Evolutionary conservation across 2,329 filamentous ascomycete genomes (phyloP), one percentile per base, ranked within the genome.

Genomic region (Escovopsis sp.): DNA sequence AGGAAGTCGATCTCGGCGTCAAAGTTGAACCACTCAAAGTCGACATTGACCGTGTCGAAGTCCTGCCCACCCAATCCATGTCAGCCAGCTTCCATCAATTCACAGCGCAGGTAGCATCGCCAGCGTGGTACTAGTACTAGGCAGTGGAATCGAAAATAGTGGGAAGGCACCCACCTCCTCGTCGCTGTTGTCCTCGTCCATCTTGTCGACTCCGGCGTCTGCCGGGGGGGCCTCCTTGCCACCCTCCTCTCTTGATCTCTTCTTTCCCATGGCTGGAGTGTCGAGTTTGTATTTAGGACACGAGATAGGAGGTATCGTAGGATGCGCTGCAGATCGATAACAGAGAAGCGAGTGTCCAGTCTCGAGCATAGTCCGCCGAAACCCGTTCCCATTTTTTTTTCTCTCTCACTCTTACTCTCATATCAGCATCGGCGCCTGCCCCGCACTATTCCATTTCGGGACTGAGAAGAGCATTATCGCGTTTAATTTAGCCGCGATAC

Each of bases 21-120:
- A 48, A 89, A 94, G 64, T 95, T 93, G 68, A 96, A 98, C 84
- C 87, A 96, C 67, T 98, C 91, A 56, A 98, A 98, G 51, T 96
- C 89, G 45, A 96, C 87, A 58, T 96, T 82, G 50, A 98, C 78
- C 60, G 89, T 82, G 58, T 94, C 84, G 56, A 87, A 82, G 55
- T 94, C 85, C 85, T 94, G 43, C 6, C 33, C 15, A 15, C 15
- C 15, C 15, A 2, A 23, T 23, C 23, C 26, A 23, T 36, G 43
- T 50, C 33, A 51, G 43, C 41, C 33, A 32, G 26, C 19, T 15
- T 15, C 23, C 23, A 23, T 23, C 23, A 15, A 15, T 15, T 23
- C 23, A 23, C 23, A 23, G 23, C 4, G 23, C 23, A 23, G 6
- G 23, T 6, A 23, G 23, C 23, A 23, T 23, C 6, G 23, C 23